Base-by-base conservation (phyloP, 768 basidiomycete species). In the Amanita jacksonii region DNA sequence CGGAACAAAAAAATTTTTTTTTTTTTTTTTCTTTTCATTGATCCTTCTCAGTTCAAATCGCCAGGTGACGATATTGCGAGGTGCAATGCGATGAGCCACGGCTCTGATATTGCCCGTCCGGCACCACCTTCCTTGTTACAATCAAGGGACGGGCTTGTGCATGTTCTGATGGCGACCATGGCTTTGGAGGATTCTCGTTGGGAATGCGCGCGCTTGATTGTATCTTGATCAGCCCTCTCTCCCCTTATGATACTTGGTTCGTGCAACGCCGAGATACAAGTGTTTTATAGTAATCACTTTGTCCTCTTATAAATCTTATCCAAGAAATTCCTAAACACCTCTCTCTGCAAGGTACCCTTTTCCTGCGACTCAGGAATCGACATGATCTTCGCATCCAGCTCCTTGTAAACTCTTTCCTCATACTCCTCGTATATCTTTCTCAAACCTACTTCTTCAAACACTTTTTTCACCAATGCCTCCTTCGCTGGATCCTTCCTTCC, bases 281-380 rank as follows among this genome's bases (percentile, higher is more conserved):
- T n/a, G n/a, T n/a, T n/a, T n/a, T n/a, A n/a, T n/a, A n/a, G n/a
- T n/a, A n/a, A n/a, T 41, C 27, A 45, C 28, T 45, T 45, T 23
- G 43, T 45, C n/a, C 43, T 28, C 61, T 72, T 71, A 53, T 79
- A 76, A 27, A 98, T 93, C 72, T 98, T 98, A 48, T 74, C 73
- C 59, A 98, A 64, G 69, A 96, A 97, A 54, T 73, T 79, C 49
- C 70, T 73, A 64, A 97, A 94, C 46, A 96, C 84, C 49, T 79
- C 79, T 42, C 68, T 63, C 57, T 63, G 75, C 64, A 81, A 57
- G 18, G 69, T 69, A 0, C 61, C 62, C 48, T 66, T 62, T 9
- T 60, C 66, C 8, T 58, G 56, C 6, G 57, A 60, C 66, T 88
- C 88, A 0, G 83, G 81, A 20, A 96, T 82, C 7, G 57, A 62